Evolutionary conservation across 2,329 filamentous ascomycete genomes (phyloP).

Genomic region (Ophiostoma perfectum): DNA sequence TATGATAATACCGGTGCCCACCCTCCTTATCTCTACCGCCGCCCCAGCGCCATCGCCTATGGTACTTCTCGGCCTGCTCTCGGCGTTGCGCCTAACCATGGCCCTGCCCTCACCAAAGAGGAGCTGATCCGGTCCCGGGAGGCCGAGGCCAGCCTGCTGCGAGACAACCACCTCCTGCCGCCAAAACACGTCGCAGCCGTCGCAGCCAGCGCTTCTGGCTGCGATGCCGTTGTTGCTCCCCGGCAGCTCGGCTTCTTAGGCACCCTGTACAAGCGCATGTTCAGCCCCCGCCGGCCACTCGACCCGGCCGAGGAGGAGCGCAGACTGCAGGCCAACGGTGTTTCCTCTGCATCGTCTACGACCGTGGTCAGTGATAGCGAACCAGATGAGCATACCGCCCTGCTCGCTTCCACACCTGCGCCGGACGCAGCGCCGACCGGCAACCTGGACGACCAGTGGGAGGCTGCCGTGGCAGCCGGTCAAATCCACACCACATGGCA

Average conservation of each 20-base stretch:
- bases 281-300: conserved; percentile 51
- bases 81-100: conserved; percentile 48
- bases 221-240: not conserved
- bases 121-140: conserved; percentile 54
- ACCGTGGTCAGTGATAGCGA: conserved; percentile 42
- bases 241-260: conserved; percentile 35
- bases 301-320: conserved; percentile 41
- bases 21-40: conserved; percentile 58
- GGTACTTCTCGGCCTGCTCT: conserved; percentile 66
- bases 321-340: conserved; percentile 57
- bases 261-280: conserved; percentile 41
- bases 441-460: conserved; percentile 67
- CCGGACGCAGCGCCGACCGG: conserved; percentile 29
- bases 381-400: conserved; percentile 35
- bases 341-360: not conserved
- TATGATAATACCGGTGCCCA: conserved; percentile 33
- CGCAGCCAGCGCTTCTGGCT: not conserved
- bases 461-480: conserved; percentile 74
- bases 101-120: conserved; percentile 46
- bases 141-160: conserved; percentile 55
- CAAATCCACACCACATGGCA: conserved; percentile 87
- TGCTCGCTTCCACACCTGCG: conserved; percentile 28
- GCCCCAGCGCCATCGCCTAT: conserved; percentile 70
- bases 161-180: conserved; percentile 61
- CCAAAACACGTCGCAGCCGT: conserved; percentile 47